Conservation (phyloP, 2,329 filamentous ascomycete species). For the Arthrobotrys musiformis region DNA sequence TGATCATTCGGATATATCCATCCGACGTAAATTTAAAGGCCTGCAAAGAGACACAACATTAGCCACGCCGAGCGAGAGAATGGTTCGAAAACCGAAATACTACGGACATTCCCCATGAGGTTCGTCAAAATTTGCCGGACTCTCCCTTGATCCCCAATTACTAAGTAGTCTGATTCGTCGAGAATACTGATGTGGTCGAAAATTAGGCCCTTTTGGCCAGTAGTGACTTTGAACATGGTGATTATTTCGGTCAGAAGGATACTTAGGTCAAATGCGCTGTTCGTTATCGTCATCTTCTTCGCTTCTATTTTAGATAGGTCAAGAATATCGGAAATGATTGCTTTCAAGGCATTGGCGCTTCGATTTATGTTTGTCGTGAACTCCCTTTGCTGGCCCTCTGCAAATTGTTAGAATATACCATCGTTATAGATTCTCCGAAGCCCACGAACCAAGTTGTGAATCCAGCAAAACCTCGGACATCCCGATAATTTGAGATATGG, state of each 20-base stretch:
- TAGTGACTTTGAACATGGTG: conserved; percentile 52
- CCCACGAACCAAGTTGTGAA: conserved; percentile 32
- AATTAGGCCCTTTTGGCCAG: conserved; percentile 45
- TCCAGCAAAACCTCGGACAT: conserved; percentile 53
- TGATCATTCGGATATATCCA: conserved; percentile 53
- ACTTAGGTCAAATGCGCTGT: conserved; percentile 50
- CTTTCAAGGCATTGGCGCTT: conserved; percentile 49
- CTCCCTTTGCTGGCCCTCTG: conserved; percentile 42
- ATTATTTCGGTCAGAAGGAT: conserved; percentile 43
- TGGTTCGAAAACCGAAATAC: not conserved
- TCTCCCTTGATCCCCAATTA: conserved; percentile 50
- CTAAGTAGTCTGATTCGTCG: conserved; percentile 42
- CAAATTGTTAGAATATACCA: not conserved
- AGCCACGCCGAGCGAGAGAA: not conserved
- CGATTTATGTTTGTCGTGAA: conserved; percentile 49
- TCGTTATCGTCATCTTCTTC: conserved; percentile 54
- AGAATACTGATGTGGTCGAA: conserved; percentile 53
- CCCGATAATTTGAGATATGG: conserved; percentile 55
- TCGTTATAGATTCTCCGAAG: not conserved
- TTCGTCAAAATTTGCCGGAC: conserved; percentile 54
- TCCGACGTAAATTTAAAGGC: conserved; percentile 54
- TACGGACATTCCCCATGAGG: conserved; percentile 48
- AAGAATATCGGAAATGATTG: conserved; percentile 53
- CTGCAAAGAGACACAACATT: conserved; percentile 3
- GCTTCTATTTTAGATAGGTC: conserved; percentile 55